Conservation (phyloP, 352 stramenopile genomes). For the Thalassiosira exigua region DNA sequence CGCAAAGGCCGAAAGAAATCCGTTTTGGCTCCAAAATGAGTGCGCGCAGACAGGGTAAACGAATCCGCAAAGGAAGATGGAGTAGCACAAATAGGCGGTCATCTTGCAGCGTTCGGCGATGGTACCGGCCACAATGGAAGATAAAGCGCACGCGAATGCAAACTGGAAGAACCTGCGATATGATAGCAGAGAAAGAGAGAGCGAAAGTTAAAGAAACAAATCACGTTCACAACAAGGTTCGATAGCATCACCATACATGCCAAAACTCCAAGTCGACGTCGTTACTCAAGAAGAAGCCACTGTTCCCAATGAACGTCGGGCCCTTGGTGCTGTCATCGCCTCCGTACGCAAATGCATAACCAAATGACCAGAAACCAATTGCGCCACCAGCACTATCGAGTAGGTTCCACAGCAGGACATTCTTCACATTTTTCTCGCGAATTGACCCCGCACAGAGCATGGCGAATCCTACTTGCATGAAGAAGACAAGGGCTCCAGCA, state of each 20-base stretch:
- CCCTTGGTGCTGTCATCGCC: constrained; percentile 13
- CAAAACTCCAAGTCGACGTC: constrained; percentile 55
- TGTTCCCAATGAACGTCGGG: constrained; percentile 66
- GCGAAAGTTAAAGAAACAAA: constrained; percentile 69
- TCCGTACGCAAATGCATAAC: constrained; percentile 84
- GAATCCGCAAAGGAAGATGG: constrained; percentile 78
- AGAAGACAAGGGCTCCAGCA: constrained; percentile 71
- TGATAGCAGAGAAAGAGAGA: constrained; percentile 39
- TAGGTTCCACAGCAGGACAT: constrained; percentile 88
- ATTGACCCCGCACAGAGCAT: constrained; percentile 82
- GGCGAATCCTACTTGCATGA: constrained; percentile 84
- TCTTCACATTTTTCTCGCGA: constrained; percentile 85
- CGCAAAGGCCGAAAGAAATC: constrained; percentile 54
- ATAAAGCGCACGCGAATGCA: constrained; percentile 65
- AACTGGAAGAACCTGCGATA: constrained; percentile 78
- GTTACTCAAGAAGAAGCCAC: constrained; percentile 62
- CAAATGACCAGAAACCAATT: constrained; percentile 71
- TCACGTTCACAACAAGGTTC: constrained; percentile 40
- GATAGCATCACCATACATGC: too few relatives aligned
- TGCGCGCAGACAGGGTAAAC: constrained; percentile 87
- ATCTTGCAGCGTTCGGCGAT: constrained; percentile 78
- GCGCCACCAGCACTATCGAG: constrained; percentile 84
- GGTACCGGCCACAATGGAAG: constrained; percentile 80
- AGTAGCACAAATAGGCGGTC: constrained; percentile 81
- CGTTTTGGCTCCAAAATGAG: constrained; percentile 70